Percentiles rank a stretch among this genome's conserved stretches.
Conservation (phyloP, 2,329 filamentous ascomycete genomes). For the Cadophora sp. region DNA sequence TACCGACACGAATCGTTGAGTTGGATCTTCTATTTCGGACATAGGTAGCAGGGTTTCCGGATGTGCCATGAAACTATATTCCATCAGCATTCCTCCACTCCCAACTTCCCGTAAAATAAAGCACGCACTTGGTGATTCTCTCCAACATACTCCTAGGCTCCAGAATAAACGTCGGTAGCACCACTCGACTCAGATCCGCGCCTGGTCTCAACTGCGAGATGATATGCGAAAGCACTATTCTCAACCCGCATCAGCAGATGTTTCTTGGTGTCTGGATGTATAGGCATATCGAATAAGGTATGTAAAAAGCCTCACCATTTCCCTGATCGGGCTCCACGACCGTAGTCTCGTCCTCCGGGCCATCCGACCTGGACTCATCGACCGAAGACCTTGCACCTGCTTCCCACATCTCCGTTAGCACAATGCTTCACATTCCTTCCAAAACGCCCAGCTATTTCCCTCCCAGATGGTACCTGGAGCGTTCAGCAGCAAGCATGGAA, state of each 20-base stretch:
- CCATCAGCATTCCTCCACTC: slow-evolving; percentile 30
- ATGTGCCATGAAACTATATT: slow-evolving; percentile 95
- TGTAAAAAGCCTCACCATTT: slow-evolving; percentile 70
- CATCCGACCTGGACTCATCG: slow-evolving; percentile 44
- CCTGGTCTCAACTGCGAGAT: slow-evolving; percentile 96
- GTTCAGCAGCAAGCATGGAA: slow-evolving; percentile 26
- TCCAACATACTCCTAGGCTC: slow-evolving; percentile 98
- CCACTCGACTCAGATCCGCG: slow-evolving; percentile 92
- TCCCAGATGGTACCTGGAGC: background rate
- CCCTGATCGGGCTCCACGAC: slow-evolving; percentile 92
- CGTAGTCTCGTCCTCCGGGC: slow-evolving; percentile 74
- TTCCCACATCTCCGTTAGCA: slow-evolving; percentile 21
- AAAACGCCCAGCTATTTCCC: background rate
- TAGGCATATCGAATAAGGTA: background rate
- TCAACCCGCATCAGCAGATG: slow-evolving; percentile 24
- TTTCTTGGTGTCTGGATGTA: background rate
- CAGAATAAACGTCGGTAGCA: slow-evolving; percentile 95
- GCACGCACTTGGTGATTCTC: slow-evolving; percentile 90
- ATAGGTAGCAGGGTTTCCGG: slow-evolving; percentile 94
- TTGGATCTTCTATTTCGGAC: slow-evolving; percentile 84
- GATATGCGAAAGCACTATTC: slow-evolving; percentile 88
- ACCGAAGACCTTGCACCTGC: slow-evolving; percentile 50
- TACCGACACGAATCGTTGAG: slow-evolving; percentile 89
- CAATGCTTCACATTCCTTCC: background rate
- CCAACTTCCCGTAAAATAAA: background rate